Base-by-base conservation (phyloP, 192 early-diverging fungal genomes). In the Thamnidium elegans region DNA sequence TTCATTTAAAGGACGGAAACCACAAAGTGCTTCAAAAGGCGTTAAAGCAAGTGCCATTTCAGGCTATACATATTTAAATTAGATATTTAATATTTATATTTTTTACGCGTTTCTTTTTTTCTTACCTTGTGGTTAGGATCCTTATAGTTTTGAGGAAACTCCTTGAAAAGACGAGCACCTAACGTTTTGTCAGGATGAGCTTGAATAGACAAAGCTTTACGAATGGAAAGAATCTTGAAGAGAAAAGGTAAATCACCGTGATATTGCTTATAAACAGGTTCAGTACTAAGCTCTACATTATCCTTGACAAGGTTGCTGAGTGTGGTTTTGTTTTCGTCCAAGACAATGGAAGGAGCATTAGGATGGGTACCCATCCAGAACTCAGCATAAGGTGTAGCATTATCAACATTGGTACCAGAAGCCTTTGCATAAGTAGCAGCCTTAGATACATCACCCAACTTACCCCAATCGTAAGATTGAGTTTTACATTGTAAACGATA, bases 321-420 rank as follows among this genome's bases (percentile, higher is more conserved):
- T 2, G 86, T 79, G 19, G 69, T 75, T 4, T 70, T 56, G 26
- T 66, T 52, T 32, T 75, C 61, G 31, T 81, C 63, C 51, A 71
- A 67, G 21, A 87, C 54, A 23, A 58, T 63, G 4, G 92, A 93
- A 2, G 95, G 94, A 1, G 84, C 95, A 73, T 89, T 97, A 3
- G 94, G 89, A 69, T 99, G 97, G 8, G 97, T 99, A 21, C 95
- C 95, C 96, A 98, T 97, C 94, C 94, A 97, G 17, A 99, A 85
- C 92, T 99, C 97, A 1, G 97, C 90, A 79, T 99, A 99, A 13
- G 94, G 90, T 64, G 76, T 83, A 19, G 60, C 51, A 13, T 70
- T 50, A 67, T 95, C 88, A 61, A 90, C 66, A 15, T 58, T 15
- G 9, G 73, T 64, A 2, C 83, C 81, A 51, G 79, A 83, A 23